A percentile compares a stretch with the other conserved stretches of the same genome.
Evolutionary conservation across 164 flowering plant genomes (phyloP).

Genomic region (Aristolochia californica): DNA sequence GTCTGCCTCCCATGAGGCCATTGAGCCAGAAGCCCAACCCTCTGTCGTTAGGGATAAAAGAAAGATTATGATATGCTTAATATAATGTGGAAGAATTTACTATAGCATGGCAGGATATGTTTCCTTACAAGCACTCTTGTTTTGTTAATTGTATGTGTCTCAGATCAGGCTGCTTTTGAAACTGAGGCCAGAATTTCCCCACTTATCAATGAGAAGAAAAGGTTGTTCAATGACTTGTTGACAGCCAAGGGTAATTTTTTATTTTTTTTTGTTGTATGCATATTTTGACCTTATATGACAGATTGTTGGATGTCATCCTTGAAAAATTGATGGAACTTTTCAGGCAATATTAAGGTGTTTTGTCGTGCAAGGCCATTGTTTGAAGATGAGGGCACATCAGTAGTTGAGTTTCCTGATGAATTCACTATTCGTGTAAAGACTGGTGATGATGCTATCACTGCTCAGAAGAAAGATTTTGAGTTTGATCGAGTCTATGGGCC

Average conservation of each 20-base stretch:
- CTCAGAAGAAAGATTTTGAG: slow-evolving; percentile 89
- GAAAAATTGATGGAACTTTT: slow-evolving; percentile 15
- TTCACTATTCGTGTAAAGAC: slow-evolving; percentile 63
- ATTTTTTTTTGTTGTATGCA: no score
- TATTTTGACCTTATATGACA: background rate
- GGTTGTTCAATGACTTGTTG: slow-evolving; percentile 85
- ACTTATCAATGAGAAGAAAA: slow-evolving; percentile 73
- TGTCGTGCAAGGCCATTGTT: slow-evolving; percentile 88
- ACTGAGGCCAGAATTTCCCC: slow-evolving; percentile 84
- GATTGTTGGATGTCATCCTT: slow-evolving; percentile 4
- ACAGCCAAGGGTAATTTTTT: slow-evolving; percentile 96
- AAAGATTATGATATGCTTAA: no score
- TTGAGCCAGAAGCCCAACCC: no score
- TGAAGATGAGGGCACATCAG: slow-evolving; percentile 84
- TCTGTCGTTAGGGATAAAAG: no score
- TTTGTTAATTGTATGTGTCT: background rate
- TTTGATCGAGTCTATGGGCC: slow-evolving; percentile 98
- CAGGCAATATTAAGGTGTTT: slow-evolving; percentile 84
- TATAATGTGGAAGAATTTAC: no score
- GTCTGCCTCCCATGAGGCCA: no score
- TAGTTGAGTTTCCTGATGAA: slow-evolving; percentile 94
- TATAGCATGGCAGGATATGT: no score
- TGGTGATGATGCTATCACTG: slow-evolving; percentile 55
- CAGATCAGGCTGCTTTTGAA: slow-evolving; percentile 89
- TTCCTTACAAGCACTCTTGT: background rate